These are phyloP conservation scores for Reutealis trisperma DNA, from an alignment of 345 rosid genomes.

Conservation along the genomic window DNA sequence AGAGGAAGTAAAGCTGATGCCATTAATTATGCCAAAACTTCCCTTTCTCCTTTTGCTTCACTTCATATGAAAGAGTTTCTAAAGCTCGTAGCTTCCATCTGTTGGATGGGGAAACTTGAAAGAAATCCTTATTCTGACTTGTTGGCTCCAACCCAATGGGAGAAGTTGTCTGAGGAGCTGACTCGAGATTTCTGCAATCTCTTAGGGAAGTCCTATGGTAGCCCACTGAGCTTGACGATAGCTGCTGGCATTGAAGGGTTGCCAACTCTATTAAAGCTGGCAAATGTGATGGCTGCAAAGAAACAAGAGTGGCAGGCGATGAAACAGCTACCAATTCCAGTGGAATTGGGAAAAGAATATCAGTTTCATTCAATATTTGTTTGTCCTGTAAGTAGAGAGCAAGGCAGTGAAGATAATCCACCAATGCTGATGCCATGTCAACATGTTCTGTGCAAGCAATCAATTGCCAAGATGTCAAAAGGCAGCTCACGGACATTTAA, in stretches of 20 bases:
- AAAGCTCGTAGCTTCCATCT: slow-evolving; percentile 52
- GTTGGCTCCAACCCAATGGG: slow-evolving; percentile 49
- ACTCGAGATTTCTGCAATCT: slow-evolving; percentile 50
- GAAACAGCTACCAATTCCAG: slow-evolving; percentile 63
- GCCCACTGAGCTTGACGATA: slow-evolving; percentile 52
- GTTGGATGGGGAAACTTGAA: slow-evolving; percentile 58
- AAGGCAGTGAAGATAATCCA: slow-evolving; percentile 67
- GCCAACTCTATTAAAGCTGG: slow-evolving; percentile 71
- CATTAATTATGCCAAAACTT: slow-evolving; percentile 54
- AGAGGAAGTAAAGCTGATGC: slow-evolving; percentile 53
- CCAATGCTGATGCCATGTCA: slow-evolving; percentile 69
- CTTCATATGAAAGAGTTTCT: slow-evolving; percentile 44
- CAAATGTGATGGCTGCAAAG: slow-evolving; percentile 65
- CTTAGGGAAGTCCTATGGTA: slow-evolving; percentile 47
- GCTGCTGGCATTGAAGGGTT: slow-evolving; percentile 70
- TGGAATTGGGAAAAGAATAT: slow-evolving; percentile 59
- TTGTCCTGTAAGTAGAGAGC: slow-evolving; percentile 74
- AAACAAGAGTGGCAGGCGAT: slow-evolving; percentile 64
- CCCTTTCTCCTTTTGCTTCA: slow-evolving; percentile 47
- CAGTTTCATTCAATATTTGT: slow-evolving; percentile 77
- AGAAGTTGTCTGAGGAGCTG: slow-evolving; percentile 48
- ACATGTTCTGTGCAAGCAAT: slow-evolving; percentile 77
- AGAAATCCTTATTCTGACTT: slow-evolving; percentile 55
- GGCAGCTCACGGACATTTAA: slow-evolving; percentile 50
- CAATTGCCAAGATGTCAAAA: slow-evolving; percentile 65